Percentiles rank a stretch among this genome's conserved stretches.
phyloP scores from a whole-genome alignment of 2,329 filamentous ascomycete genomes.

The Fusarium papillatum region DNA sequence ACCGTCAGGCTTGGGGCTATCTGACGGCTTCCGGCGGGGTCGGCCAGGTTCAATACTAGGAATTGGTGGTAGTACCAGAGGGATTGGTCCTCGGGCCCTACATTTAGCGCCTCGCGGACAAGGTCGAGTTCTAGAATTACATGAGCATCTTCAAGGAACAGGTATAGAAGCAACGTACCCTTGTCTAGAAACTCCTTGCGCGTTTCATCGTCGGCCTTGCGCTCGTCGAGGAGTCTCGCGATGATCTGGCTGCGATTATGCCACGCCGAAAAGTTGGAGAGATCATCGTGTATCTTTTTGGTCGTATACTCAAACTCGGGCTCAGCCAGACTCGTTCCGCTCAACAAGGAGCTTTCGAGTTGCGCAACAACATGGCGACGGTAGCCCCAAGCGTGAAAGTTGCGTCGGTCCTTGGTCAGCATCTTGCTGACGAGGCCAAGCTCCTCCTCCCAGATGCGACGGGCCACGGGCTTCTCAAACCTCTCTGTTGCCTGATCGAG shows the following conservation, averaged over 20 bases:
- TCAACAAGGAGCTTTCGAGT: constrained; percentile 72
- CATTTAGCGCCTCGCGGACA: constrained; percentile 84
- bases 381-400: constrained; percentile 98
- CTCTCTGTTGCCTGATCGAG: constrained; percentile 78
- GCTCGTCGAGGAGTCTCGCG: constrained; percentile 79
- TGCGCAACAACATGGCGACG: constrained; percentile 82
- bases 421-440: constrained; percentile 88
- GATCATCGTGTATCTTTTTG: constrained; percentile 85
- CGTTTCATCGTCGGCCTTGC: constrained; percentile 71
- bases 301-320: constrained; percentile 91
- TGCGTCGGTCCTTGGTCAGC: constrained; percentile 87
- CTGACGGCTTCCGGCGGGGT: constrained; percentile 61
- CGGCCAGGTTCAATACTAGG: constrained; percentile 78
- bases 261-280: constrained; percentile 99
- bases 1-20: constrained; percentile 75
- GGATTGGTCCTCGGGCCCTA: constrained; percentile 94
- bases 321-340: constrained; percentile 77
- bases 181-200: constrained; percentile 80
- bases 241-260: constrained; percentile 91
- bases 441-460: constrained; percentile 85
- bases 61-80: constrained; percentile 98
- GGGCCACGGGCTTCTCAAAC: constrained; percentile 68
- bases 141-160: background rate
- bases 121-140: constrained; percentile 75
- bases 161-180: constrained; percentile 59